These are phyloP conservation scores for Colletotrichum sidae DNA, from an alignment of 2,329 filamentous ascomycete species.

Conservation along the genomic window DNA sequence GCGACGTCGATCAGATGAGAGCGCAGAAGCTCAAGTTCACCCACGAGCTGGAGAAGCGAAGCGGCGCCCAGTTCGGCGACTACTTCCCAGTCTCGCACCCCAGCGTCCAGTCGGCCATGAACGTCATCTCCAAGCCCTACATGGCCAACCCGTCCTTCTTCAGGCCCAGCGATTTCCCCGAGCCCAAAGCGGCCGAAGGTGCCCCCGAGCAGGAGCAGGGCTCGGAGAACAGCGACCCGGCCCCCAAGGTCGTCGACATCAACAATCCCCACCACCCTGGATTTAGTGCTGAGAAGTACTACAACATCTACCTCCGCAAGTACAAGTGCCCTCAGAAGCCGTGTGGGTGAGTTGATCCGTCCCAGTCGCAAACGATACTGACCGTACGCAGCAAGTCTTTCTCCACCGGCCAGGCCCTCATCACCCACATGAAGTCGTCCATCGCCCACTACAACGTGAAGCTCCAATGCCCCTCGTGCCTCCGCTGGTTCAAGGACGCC, in stretches of 20 bases:
- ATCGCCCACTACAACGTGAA: constrained; percentile 50
- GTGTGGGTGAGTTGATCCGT: constrained; percentile 59
- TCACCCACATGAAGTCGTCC: constrained; percentile 57
- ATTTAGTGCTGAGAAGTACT: constrained; percentile 63
- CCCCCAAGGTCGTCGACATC: constrained; percentile 39
- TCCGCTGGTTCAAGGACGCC: constrained; percentile 52
- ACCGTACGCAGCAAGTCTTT: constrained; percentile 54
- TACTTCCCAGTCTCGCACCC: constrained; percentile 35
- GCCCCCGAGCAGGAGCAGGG: constrained; percentile 39
- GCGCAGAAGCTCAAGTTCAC: constrained; percentile 52
- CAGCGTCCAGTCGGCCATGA: constrained; percentile 22
- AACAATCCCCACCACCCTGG: constrained; percentile 59
- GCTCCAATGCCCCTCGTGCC: constrained; percentile 60
- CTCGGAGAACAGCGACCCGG: neutral
- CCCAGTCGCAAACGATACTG: constrained; percentile 7
- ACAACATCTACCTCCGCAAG: constrained; percentile 51
- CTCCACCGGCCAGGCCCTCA: constrained; percentile 45
- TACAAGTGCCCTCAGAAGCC: constrained; percentile 65
- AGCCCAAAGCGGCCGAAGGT: constrained; percentile 32
- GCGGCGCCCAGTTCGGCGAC: constrained; percentile 36
- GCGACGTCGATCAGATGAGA: constrained; percentile 48
- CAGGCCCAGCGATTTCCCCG: constrained; percentile 31
- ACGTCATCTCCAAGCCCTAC: constrained; percentile 20
- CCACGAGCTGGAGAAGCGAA: constrained; percentile 42
- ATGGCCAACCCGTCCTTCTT: constrained; percentile 31